Base-by-base conservation (phyloP, 495 filamentous ascomycete genomes). In the Xylaria venustula region DNA sequence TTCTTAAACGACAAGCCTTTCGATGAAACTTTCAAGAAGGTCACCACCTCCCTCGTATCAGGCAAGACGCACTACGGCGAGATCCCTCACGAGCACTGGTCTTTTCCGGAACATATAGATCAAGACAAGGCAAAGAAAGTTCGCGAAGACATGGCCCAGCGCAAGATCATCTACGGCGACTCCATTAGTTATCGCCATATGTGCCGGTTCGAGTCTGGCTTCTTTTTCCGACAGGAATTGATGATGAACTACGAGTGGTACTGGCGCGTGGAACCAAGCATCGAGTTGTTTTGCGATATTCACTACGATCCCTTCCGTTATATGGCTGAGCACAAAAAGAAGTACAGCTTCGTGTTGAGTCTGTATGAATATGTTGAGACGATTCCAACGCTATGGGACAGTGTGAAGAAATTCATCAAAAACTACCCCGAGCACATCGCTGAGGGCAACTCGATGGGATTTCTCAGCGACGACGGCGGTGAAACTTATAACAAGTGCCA, bases 1-100 rank as follows among this genome's bases (percentile, higher is more conserved):
- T 98, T 98, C 79, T 75, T 98, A 63, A 98, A 98, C 73, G 94
- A 98, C 71, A 84, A 91, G 70, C 89, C 91, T 1, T 98, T 98
- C 67, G 90, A 96, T 66, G 88, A 90, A 1, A 84, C 85, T 11
- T 98, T 98, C 79, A 98, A 91, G 76, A 92, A 90, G 68, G 83
- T 98, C 57, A 98, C 94, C 15, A 87, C 85, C 11, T 85, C 90
- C 4, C 81, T 98, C 34, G 88, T 92, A n/a, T 97, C 92, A 15
- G 94, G 94, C 25, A 93, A 83, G 58, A 90, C 94, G 17, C 83
- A 90, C 72, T 98, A 97, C 73, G 95, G 92, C 64, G 76, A 86
- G 66, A 94, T 96, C 50, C 83, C 90, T 15, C 75, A 86, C 63
- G 90, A 94, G 69, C 91, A 95, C 75, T 96, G 91, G 91, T 93